phyloP scores from a whole-genome alignment of 2,329 filamentous ascomycete genomes.

The Verticillium albo-atrum region DNA sequence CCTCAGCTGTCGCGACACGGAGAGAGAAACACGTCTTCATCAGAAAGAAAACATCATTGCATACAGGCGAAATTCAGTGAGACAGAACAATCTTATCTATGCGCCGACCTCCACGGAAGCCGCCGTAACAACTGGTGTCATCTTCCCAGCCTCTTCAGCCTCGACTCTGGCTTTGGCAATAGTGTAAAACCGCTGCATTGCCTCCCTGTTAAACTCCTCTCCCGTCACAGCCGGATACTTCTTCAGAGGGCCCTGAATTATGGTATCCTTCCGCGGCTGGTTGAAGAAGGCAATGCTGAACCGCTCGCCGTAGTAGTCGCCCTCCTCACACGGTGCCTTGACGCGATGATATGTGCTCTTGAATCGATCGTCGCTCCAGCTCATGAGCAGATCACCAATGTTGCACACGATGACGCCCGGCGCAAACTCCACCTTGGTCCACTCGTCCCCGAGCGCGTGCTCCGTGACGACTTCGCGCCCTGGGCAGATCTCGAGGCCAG shows the following conservation, averaged over 20 bases:
- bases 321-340: constrained; percentile 51
- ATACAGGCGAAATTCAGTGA: no score
- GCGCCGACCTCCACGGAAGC: no score
- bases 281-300: constrained; percentile 66
- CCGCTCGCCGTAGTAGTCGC: constrained; percentile 53
- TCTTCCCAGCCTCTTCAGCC: not conserved
- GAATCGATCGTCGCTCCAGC: constrained; percentile 63
- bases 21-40: no score
- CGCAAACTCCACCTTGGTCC: constrained; percentile 57
- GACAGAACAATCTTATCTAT: no score
- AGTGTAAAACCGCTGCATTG: constrained; percentile 3
- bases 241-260: constrained; percentile 55
- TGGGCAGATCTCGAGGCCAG: constrained; percentile 60
- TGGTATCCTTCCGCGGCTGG: constrained; percentile 53
- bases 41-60: no score
- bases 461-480: constrained; percentile 56
- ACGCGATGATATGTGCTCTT: constrained; percentile 64
- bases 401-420: constrained; percentile 58
- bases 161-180: constrained; percentile 1
- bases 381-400: constrained; percentile 63
- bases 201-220: constrained; percentile 46
- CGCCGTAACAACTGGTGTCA: no score
- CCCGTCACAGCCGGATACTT: constrained; percentile 60
- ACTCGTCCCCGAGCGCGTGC: constrained; percentile 54
- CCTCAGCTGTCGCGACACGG: no score